Conservation (phyloP, 257 asterid species). For the Voacanga thouarsii region DNA sequence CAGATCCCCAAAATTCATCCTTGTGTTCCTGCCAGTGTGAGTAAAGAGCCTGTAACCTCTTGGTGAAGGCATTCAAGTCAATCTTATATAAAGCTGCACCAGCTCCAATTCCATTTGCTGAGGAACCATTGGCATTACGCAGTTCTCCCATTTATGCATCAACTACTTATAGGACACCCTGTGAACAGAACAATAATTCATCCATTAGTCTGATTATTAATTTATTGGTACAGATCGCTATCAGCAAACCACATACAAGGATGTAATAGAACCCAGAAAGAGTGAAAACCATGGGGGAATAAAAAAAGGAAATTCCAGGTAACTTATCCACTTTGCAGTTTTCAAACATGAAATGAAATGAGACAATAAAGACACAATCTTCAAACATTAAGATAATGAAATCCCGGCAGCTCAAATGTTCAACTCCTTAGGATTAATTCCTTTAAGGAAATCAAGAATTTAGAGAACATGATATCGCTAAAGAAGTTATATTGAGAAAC, state of each 20-base stretch:
- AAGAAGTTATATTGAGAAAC: background rate
- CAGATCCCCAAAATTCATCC: conserved; percentile 50
- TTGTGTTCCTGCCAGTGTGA: conserved; percentile 48
- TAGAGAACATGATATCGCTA: background rate
- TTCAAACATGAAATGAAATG: background rate
- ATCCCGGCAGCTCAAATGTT: background rate
- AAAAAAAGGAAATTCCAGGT: background rate
- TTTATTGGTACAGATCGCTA: background rate
- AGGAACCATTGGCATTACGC: conserved; percentile 29
- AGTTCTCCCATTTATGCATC: conserved; percentile 42
- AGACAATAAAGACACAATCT: background rate
- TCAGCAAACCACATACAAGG: background rate
- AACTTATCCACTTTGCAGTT: background rate
- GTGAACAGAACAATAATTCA: conserved; percentile 4
- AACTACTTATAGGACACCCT: conserved; percentile 16
- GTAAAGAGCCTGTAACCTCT: conserved; percentile 51
- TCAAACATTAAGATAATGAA: background rate
- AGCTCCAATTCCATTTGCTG: conserved; percentile 31
- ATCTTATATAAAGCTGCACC: conserved; percentile 40
- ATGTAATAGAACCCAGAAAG: background rate
- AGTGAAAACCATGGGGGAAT: background rate
- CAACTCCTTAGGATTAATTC: background rate
- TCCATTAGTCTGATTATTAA: background rate
- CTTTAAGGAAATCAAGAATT: too few relatives aligned
- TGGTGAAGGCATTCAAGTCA: conserved; percentile 46